phyloP scores from a whole-genome alignment of 2,329 filamentous ascomycete genomes.

The Domatiomyces catenatus region DNA sequence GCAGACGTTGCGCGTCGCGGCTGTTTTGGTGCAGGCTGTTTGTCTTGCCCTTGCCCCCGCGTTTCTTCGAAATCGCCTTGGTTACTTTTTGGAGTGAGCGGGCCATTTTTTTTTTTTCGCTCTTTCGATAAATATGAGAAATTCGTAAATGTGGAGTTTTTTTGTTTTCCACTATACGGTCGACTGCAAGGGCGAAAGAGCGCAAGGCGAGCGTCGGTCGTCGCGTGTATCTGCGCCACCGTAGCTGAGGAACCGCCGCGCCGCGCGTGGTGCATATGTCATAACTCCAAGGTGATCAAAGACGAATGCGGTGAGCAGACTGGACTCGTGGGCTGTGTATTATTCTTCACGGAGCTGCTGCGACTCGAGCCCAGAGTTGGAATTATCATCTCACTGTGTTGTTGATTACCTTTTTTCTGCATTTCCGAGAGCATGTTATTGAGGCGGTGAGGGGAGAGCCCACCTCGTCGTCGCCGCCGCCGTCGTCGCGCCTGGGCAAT shows the following conservation, averaged over 20 bases:
- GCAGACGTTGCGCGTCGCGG: constrained; percentile 66
- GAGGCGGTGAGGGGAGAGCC: not conserved
- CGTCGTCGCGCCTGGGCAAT: not conserved
- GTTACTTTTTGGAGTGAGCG: constrained; percentile 66
- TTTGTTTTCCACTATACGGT: not conserved
- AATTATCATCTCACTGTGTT: not conserved
- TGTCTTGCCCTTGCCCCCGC: constrained; percentile 52
- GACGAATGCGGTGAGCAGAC: no score
- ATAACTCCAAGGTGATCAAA: no score
- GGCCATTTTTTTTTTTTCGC: constrained; percentile 41
- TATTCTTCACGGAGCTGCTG: not conserved
- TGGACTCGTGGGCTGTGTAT: no score
- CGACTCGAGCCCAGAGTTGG: not conserved
- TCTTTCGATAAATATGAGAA: not conserved
- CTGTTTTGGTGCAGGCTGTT: constrained; percentile 75
- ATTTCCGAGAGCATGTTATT: not conserved
- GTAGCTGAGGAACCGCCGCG: constrained; percentile 1
- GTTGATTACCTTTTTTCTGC: not conserved
- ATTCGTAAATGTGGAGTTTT: no score
- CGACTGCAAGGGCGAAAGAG: not conserved
- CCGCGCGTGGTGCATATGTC: not conserved
- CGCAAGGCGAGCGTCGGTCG: no score
- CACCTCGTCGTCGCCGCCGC: not conserved
- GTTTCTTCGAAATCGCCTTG: constrained; percentile 84
- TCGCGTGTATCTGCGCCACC: not conserved